Evolutionary conservation across 306 rosid genomes (phyloP), one percentile per base, ranked within the genome.

Genomic region (Herpetospermum pedunculosum): DNA sequence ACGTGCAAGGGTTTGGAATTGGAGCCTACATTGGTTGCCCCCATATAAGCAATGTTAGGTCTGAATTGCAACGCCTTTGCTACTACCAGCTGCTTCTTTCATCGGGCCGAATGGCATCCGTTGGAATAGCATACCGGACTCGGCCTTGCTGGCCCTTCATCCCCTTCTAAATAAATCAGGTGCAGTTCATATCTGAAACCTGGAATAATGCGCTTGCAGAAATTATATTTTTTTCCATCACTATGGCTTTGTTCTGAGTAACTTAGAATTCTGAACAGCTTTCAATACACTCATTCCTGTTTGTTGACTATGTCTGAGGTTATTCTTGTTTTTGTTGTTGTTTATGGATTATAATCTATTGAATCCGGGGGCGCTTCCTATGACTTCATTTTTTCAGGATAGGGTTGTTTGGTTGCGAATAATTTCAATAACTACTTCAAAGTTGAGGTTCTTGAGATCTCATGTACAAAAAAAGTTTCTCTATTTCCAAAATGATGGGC

Each of bases 71-170:
- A 84, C 50, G 84, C 81, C 72, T 83, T 78, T 38, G 79, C 80
- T 77, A 71, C 82, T 77, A 78, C 77, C 54, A 83, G 86, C 78
- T 83, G 76, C 75, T 85, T 87, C 65, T 81, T 79, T 76, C 98
- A 92, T 77, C 84, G 89, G 79, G 96, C 96, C 25, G 98, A 92
- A 80, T 92, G 98, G 98, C 98, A 92, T 82, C 98, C 98, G 18
- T 81, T 90, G 62, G 80, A 90, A 88, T 88, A 87, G 76, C 86
- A 73, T n/a, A 73, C 85, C 43, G 77, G 73, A 84, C 59, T 76
- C 5, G 96, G 96, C 91, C 88, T 78, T 81, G 80, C 76, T 72
- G 87, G 92, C 92, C 88, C 81, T 83, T 64, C 77, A 30, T 80
- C 77, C 73, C 76, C 48, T 69, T 75, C 76, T 7, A 46, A 75